phyloP scores from a whole-genome alignment of 2,329 filamentous ascomycete genomes.

The Amphichorda felina region DNA sequence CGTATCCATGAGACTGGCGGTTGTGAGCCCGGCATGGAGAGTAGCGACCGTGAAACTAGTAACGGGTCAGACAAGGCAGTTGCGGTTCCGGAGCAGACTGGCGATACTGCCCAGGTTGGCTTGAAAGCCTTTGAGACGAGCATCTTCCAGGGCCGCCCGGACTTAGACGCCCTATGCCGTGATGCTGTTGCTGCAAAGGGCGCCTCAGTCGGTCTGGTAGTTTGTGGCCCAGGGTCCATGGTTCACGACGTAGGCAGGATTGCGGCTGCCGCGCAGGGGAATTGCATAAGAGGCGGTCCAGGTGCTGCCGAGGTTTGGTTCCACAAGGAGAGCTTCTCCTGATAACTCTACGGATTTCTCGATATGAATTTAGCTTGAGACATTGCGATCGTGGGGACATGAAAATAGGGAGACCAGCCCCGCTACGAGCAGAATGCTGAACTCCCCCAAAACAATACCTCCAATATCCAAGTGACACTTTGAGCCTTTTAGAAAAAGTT shows the following conservation, averaged over 20 bases:
- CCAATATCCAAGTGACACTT: too few relatives aligned
- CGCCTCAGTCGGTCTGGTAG: slow-evolving; percentile 9
- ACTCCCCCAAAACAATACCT: too few relatives aligned
- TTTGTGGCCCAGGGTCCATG: slow-evolving; percentile 12
- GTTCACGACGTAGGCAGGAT: slow-evolving; percentile 8
- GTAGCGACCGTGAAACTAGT: too few relatives aligned
- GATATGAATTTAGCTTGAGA: too few relatives aligned
- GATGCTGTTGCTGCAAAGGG: slow-evolving; percentile 3
- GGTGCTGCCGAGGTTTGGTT: slow-evolving; percentile 11
- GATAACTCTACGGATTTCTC: too few relatives aligned
- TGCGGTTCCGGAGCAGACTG: neutral
- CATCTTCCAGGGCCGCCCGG: slow-evolving; percentile 9
- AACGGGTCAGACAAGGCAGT: too few relatives aligned
- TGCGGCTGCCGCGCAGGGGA: slow-evolving; percentile 10
- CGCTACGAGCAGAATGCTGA: too few relatives aligned
- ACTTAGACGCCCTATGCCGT: slow-evolving; percentile 3
- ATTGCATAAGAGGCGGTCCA: slow-evolving; percentile 6
- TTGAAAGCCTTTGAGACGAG: neutral
- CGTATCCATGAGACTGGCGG: slow-evolving; percentile 3
- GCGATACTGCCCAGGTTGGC: neutral
- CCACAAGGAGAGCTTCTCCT: slow-evolving; percentile 12
- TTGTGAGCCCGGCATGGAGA: neutral
- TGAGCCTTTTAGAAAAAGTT: too few relatives aligned
- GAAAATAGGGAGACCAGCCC: too few relatives aligned
- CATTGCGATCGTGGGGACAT: too few relatives aligned